Evolutionary conservation across 1,284 basidiomycete species (phyloP), one percentile per base, ranked within the genome.

Genomic region (Malassezia brasiliensis): DNA sequence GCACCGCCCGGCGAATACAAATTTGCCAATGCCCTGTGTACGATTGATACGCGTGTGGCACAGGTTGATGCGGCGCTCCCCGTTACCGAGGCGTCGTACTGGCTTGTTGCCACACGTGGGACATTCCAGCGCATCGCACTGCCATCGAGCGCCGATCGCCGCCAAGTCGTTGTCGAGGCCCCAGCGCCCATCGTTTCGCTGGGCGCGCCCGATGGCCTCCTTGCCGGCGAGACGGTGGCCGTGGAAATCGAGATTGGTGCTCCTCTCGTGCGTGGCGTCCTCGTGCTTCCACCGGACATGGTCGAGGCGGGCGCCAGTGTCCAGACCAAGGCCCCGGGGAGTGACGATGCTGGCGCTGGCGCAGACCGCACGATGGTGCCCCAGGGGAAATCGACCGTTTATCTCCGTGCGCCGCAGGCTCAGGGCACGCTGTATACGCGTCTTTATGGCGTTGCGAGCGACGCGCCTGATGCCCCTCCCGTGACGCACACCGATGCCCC

Each of bases 351-450:
- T 10, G 38, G 14, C 38, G 10, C 38, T 11, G 9, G 25, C 17
- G 42, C 32, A 1, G 25, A 45, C 17, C 42, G 25, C 15, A 15
- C 19, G 42, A 17, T 15, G 32, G 25, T 45, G 15, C 15, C 8
- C 6, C 15, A 15, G 3, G 11, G 12, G 19, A 45, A 1, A 19
- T 28, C 25, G 15, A 45, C 22, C 15, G 17, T 52, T 2, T 52
- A 30, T n/a, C 22, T 53, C 4, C 51, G 37, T 40, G 51, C 51
- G 30, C 51, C 51, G 36, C 45, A 45, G 25, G 17, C 28, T 6
- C 25, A 35, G n/a, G 44, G 44, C 25, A 32, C 28, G 11, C n/a
- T 53, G 25, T 41, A 28, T 9, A 12, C 46, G 31, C 36, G 22
- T 1, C 19, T 28, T 17, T 39, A 53, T 15, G 35, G 36, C 38